Evolutionary conservation across 148 eudicot genomes (phyloP), one percentile per base, ranked within the genome.

Genomic region (Amaranthus hypochondriacus): DNA sequence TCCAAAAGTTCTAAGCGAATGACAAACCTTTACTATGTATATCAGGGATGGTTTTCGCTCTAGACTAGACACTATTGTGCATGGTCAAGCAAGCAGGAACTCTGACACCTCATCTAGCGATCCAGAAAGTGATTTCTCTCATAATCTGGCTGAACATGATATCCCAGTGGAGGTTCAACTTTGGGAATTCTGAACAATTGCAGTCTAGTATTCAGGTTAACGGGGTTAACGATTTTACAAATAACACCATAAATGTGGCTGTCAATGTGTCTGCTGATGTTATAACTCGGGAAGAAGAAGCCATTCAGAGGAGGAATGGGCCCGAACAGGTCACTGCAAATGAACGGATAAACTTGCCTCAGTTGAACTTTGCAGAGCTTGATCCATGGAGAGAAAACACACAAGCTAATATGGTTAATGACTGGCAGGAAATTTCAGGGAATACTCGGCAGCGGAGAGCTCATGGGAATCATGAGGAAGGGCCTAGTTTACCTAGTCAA

Each of bases 11-110:
- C 9, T 48, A 44, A 18, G 13, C 56, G 11, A 70, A 47, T 75
- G 60, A 75, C 58, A 68, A 61, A 28, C 48, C 52, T 69, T 44
- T 43, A 53, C 55, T 53, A 5, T 54, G 14, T 66, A 52, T 44
- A 75, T 69, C 81, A 93, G 98, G 89, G 91, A 93, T 61, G 98
- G 94, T 70, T 85, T 90, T 69, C 93, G 87, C 74, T 83, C 87
- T 77, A 84, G 89, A 76, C 81, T 89, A 77, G 94, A 92, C 74
- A 84, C 75, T 71, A 86, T 79, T 59, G 88, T 89, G 75, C 92
- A 81, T 73, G 87, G 85, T 81, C 96, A 86, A 83, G 96, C 79
- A 72, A 84, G 83, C 79, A 87, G 84, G 75, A 75, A 72, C 82
- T 74, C 83, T 74, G 89, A 88, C 53, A 76, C 77, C 39, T 75